Conservation (phyloP, 495 filamentous ascomycete species). For the Penicillium cataractarum region DNA sequence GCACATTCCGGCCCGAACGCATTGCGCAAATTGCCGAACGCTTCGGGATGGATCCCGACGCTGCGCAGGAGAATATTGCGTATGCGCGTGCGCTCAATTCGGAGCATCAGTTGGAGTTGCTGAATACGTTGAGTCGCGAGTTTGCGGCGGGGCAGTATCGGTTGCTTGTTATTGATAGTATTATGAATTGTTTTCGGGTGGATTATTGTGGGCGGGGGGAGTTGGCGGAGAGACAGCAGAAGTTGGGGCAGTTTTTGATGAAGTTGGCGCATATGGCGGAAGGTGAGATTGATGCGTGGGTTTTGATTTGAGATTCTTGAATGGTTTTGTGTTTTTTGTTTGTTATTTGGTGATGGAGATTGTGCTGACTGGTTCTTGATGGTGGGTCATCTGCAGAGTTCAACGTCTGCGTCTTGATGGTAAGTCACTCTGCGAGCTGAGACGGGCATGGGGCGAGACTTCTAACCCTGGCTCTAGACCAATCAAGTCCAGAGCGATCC, state of each 20-base stretch:
- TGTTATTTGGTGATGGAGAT: not conserved
- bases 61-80: conserved; percentile 74
- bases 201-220: conserved; percentile 78
- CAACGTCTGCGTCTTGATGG: conserved; percentile 76
- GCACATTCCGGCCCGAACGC: conserved; percentile 75
- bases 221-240: conserved; percentile 76
- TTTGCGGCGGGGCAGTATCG: conserved; percentile 72
- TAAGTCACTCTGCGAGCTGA: conserved; percentile 29
- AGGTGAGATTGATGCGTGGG: too few species aligned
- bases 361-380: conserved; percentile 14
- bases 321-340: not conserved
- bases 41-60: conserved; percentile 68
- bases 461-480: conserved; percentile 49
- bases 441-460: not conserved
- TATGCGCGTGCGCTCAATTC: conserved; percentile 74
- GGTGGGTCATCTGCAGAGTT: conserved; percentile 56
- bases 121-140: conserved; percentile 66
- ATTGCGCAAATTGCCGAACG: conserved; percentile 75
- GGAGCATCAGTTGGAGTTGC: conserved; percentile 73
- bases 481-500: conserved; percentile 84
- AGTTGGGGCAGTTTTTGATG: conserved; percentile 70
- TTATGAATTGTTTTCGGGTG: conserved; percentile 78
- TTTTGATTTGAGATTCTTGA: too few species aligned
- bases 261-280: conserved; percentile 75
- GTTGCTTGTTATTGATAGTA: conserved; percentile 75